phyloP scores from a whole-genome alignment of 495 filamentous ascomycete genomes.

The Xylaria flabelliformis region DNA sequence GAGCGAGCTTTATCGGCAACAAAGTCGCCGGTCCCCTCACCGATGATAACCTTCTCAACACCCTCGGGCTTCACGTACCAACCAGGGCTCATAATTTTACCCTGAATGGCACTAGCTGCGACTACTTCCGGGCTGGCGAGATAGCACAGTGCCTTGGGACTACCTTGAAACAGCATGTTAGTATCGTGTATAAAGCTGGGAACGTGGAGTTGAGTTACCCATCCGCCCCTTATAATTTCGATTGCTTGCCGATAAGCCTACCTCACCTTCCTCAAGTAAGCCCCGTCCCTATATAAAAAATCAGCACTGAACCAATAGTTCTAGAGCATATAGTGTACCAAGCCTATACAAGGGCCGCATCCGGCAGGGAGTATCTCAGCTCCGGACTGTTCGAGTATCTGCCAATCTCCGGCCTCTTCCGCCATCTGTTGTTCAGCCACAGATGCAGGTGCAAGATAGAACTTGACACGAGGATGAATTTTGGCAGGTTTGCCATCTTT shows the following conservation, averaged over 20 bases:
- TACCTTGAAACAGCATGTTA: background rate
- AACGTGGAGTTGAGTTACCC: background rate
- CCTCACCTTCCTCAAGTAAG: conserved; percentile 81
- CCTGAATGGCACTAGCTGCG: conserved; percentile 82
- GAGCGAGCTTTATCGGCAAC: conserved; percentile 67
- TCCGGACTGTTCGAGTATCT: conserved; percentile 79
- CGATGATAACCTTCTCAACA: conserved; percentile 69
- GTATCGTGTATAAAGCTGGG: background rate
- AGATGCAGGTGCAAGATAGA: conserved; percentile 93
- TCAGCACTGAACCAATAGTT: too few species aligned
- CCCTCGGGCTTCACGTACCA: conserved; percentile 76
- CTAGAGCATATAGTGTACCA: conserved; percentile 46
- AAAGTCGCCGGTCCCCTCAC: conserved; percentile 70
- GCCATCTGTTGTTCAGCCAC: conserved; percentile 77
- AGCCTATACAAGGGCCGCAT: conserved; percentile 90
- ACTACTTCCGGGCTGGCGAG: conserved; percentile 91
- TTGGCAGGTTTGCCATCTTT: conserved; percentile 66
- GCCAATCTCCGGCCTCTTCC: conserved; percentile 88
- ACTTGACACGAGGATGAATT: conserved; percentile 77
- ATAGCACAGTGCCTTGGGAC: conserved; percentile 53
- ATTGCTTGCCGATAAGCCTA: conserved; percentile 80
- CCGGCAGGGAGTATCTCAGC: conserved; percentile 76
- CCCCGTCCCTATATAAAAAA: conserved; percentile 46
- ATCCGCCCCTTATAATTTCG: conserved; percentile 87
- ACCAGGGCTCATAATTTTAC: conserved; percentile 73